A percentile compares a stretch with the other conserved stretches of the same genome.
These are phyloP conservation scores for Leccinum truebloodii DNA, from an alignment of 768 basidiomycete genomes.

Conservation along the genomic window DNA sequence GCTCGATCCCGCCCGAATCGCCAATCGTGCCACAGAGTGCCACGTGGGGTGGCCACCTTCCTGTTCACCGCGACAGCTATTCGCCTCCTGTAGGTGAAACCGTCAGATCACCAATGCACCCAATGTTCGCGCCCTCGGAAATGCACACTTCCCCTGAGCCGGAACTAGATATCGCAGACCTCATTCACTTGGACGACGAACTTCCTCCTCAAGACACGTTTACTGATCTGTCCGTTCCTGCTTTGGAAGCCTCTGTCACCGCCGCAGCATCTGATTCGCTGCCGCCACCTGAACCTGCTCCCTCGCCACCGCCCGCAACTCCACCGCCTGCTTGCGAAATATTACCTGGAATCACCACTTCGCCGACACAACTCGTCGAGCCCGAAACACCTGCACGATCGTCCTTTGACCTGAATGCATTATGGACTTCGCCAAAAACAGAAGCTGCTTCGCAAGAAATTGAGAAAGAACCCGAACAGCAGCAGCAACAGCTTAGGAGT, in stretches of 20 bases:
- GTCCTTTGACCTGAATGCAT: slow-evolving; percentile 71
- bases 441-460: slow-evolving; percentile 25
- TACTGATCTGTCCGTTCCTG: slow-evolving; percentile 19
- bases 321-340: slow-evolving; percentile 44
- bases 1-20: slow-evolving; percentile 74
- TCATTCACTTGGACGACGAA: slow-evolving; percentile 79
- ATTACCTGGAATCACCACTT: slow-evolving; percentile 28
- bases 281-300: slow-evolving; percentile 17
- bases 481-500: slow-evolving; percentile 39
- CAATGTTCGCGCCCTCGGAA: slow-evolving; percentile 44
- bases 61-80: slow-evolving; percentile 35
- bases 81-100: slow-evolving; percentile 26
- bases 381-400: slow-evolving; percentile 46
- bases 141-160: slow-evolving; percentile 45
- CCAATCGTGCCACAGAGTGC: slow-evolving; percentile 49
- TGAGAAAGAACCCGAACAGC: slow-evolving; percentile 28
- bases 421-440: slow-evolving; percentile 62
- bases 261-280: slow-evolving; percentile 11
- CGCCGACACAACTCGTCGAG: slow-evolving; percentile 31
- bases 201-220: slow-evolving; percentile 36
- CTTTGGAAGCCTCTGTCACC: slow-evolving; percentile 16
- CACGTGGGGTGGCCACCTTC: slow-evolving; percentile 65
- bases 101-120: slow-evolving; percentile 32
- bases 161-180: slow-evolving; percentile 71
- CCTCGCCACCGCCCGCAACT: slow-evolving; percentile 42